Evolutionary conservation across 2,329 filamentous ascomycete genomes (phyloP).

Genomic region (Trichophyton rubrum): DNA sequence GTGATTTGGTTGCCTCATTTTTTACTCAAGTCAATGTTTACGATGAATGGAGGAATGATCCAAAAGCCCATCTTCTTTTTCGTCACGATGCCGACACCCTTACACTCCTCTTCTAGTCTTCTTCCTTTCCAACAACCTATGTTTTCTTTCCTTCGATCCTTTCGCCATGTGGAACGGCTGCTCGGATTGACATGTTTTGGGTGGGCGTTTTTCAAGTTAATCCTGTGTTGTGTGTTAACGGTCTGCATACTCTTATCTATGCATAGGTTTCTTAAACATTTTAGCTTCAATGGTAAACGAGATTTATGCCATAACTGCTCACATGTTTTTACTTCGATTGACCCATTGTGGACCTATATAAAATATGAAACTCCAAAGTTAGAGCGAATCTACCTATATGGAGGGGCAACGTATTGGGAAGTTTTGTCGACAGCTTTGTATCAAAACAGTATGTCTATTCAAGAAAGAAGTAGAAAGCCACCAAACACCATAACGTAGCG

Average conservation of each 20-base stretch:
- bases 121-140: background rate
- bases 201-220: constrained; percentile 1
- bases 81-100: background rate
- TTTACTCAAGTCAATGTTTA: background rate
- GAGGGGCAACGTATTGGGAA: background rate
- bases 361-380: background rate
- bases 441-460: background rate
- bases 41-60: background rate
- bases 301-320: background rate
- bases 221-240: background rate
- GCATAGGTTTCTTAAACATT: background rate
- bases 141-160: background rate
- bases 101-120: background rate
- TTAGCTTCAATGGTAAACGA: background rate
- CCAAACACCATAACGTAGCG: background rate
- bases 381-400: background rate
- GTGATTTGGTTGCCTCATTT: background rate
- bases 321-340: background rate
- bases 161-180: constrained; percentile 4
- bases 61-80: background rate
- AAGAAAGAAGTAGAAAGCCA: background rate
- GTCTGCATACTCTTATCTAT: background rate
- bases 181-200: constrained; percentile 2
- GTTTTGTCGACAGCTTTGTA: background rate
- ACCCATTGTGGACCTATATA: too few species aligned